Conservation (phyloP, 176 grass and related monocot genomes). For the Zoysia japonica region DNA sequence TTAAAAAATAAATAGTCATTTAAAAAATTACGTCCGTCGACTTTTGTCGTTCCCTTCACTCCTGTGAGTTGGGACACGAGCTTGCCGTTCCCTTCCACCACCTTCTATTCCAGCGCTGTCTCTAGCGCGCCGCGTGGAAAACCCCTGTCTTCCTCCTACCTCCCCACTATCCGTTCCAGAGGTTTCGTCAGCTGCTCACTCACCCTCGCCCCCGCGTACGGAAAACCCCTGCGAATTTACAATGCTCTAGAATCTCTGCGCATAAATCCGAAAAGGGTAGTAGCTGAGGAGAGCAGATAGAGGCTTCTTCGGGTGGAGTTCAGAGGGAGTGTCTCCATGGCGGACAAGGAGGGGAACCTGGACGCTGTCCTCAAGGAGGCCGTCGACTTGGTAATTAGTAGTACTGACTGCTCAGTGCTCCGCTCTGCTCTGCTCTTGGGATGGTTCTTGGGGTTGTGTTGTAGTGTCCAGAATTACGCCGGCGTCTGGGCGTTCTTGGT, state of each 20-base stretch:
- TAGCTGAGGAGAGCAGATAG: not conserved
- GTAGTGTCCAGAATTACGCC: not conserved
- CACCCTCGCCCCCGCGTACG: not conserved
- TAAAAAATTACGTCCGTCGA: too few species aligned
- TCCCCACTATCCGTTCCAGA: constrained; percentile 14
- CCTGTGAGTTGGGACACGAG: not conserved
- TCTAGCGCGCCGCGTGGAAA: constrained; percentile 32
- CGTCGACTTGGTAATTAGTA: constrained; percentile 56
- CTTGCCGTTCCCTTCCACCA: constrained; percentile 20
- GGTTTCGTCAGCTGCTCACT: not conserved
- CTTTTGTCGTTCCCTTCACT: not conserved
- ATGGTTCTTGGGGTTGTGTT: not conserved
- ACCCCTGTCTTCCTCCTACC: constrained; percentile 1
- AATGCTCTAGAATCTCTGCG: constrained; percentile 2
- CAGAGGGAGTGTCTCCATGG: constrained; percentile 45
- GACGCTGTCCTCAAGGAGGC: constrained; percentile 78
- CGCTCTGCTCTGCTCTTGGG: constrained; percentile 3
- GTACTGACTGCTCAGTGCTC: not conserved
- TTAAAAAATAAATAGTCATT: too few species aligned
- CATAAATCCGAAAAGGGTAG: constrained; percentile 13
- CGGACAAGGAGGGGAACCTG: constrained; percentile 60
- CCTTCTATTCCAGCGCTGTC: not conserved
- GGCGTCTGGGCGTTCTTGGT: not conserved
- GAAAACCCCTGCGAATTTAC: not conserved
- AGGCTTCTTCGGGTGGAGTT: not conserved